A percentile compares a stretch with the other conserved stretches of the same genome.
phyloP scores from a whole-genome alignment of 148 eudicot genomes.

The Fagopyrum tataricum region DNA sequence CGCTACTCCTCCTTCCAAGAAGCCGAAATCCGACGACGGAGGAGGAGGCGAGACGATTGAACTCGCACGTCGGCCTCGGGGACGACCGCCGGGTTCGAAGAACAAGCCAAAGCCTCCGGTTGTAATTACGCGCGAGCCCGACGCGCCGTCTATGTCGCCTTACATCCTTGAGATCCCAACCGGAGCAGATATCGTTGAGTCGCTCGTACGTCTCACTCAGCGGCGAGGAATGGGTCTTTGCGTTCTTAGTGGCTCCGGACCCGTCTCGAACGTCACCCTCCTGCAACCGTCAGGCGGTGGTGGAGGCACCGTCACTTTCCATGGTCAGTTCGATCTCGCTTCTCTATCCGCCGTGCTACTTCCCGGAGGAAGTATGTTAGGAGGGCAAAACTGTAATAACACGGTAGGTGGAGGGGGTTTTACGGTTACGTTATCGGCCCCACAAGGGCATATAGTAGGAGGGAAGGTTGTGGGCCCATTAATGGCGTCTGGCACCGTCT shows the following conservation, averaged over 20 bases:
- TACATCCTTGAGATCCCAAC: constrained; percentile 47
- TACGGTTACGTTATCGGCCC: constrained; percentile 55
- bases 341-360: constrained; percentile 29
- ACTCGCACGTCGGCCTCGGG: constrained; percentile 59
- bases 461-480: constrained; percentile 57
- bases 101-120: constrained; percentile 70
- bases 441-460: constrained; percentile 74
- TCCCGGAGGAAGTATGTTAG: neutral
- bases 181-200: constrained; percentile 36
- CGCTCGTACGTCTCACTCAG: constrained; percentile 45
- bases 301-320: constrained; percentile 42
- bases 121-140: constrained; percentile 37
- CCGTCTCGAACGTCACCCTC: constrained; percentile 42
- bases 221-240: constrained; percentile 40
- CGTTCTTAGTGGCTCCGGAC: constrained; percentile 44
- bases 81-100: constrained; percentile 76
- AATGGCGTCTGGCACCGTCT: constrained; percentile 39
- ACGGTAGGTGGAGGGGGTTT: constrained; percentile 23
- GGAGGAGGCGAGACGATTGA: constrained; percentile 57
- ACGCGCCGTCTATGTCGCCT: constrained; percentile 52
- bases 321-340: constrained; percentile 37
- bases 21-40: constrained; percentile 17
- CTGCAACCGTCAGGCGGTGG: constrained; percentile 37
- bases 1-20: constrained; percentile 14
- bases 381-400: neutral